These are phyloP conservation scores for Eucalyptus camaldulensis DNA, from an alignment of 345 rosid genomes.

Conservation along the genomic window DNA sequence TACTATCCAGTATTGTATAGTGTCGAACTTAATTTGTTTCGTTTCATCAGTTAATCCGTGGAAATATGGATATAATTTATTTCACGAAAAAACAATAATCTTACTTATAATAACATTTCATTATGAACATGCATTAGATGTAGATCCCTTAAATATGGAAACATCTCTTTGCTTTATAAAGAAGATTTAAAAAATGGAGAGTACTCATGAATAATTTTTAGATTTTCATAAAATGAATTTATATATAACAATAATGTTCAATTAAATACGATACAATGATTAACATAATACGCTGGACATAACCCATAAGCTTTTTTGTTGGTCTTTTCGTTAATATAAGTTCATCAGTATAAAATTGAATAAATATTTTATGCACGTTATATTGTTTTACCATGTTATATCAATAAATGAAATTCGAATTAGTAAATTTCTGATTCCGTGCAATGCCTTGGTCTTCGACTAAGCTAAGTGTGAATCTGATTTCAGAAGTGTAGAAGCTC, in stretches of 20 bases:
- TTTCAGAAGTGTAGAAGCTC: neutral
- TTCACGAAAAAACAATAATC: neutral
- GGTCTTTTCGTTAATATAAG: neutral
- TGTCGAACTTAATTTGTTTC: neutral
- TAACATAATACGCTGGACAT: neutral
- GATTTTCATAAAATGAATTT: neutral
- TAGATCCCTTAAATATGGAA: neutral
- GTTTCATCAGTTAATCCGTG: neutral
- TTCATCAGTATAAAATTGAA: neutral
- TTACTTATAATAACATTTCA: neutral
- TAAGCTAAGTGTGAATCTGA: neutral
- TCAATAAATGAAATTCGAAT: neutral
- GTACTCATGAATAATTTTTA: neutral
- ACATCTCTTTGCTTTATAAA: neutral
- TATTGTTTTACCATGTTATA: neutral
- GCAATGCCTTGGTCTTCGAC: neutral
- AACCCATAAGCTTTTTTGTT: neutral
- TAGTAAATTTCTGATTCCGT: neutral
- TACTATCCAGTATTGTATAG: neutral
- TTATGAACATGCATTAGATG: neutral
- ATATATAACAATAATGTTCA: too few species aligned
- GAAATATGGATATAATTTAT: neutral
- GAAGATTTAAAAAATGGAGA: neutral
- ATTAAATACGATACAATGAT: neutral
- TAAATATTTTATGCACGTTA: neutral